Base-by-base conservation (phyloP, 1,139 yeast genomes). In the Kodamaea suecica region DNA sequence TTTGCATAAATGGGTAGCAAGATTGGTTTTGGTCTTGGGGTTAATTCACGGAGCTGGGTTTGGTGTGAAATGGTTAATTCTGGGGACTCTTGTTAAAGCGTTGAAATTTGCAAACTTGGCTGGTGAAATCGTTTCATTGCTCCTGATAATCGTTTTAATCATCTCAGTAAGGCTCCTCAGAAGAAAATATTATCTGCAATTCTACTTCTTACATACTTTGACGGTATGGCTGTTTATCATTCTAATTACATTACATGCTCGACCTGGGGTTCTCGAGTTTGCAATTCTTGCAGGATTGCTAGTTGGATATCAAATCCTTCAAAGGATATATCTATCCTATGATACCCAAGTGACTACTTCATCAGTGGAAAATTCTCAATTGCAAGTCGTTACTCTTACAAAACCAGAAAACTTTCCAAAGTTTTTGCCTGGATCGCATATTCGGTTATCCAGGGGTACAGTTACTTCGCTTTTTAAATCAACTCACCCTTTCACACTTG, bases 1-100 rank as follows among this genome's bases (percentile, higher is more conserved):
- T 9, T 50, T 84, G 10, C 97, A 88, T 58, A 86, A 85, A 54
- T 86, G 95, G 95, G 55, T 84, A 0, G 80, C 94, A 2, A 63
- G 97, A 43, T 41, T 81, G 2, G 73, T 83, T 4, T 66, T 84
- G 0, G 44, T 70, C 0, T 59, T 76, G 27, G 75, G 77, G 0
- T 31, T 70, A 0, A 31, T 75, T 8, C 97, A 88, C 50, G 70
- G 83, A 0, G 40, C 68, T 20, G 80, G 78, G n/a, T 85, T 65
- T 57, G 37, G 71, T 3, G 52, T 55, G 17, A 63, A 63, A 42
- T 82, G 83, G 80, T 45, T 52, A 21, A 31, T 43, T n/a, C 59
- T 53, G 10, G 65, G 65, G 2, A 47, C 59, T 1, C 34, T 73
- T 1, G 29, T 7, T 8, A 79, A 80, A 45, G 43, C 74, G 6